Base-by-base conservation (phyloP, 768 basidiomycete genomes). In the Russula emetica region DNA sequence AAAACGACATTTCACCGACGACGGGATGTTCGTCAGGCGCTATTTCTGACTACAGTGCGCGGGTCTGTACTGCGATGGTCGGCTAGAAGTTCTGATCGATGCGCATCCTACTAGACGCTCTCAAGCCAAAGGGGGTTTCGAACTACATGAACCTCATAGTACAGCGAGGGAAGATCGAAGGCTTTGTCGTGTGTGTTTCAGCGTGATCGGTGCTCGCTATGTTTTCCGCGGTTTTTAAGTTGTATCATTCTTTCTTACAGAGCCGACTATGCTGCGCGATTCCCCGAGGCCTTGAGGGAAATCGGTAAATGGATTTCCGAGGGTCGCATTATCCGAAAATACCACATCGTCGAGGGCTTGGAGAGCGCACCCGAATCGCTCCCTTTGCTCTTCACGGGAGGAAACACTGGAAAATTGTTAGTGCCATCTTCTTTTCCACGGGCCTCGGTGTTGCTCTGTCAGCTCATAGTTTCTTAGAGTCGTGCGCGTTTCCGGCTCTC, bases 11-110 rank as follows among this genome's bases (percentile, higher is more conserved):
- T 5, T 45, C 9, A 47, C 22, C 11, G 13, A 24, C 11, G 13
- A 24, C 13, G n/a, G 11, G 22, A 47, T 47, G 11, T 49, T 66
- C 3, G 38, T 28, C 30, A 90, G 88, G 90, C 58, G 92, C 90
- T 24, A 95, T 97, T 67, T 90, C 93, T 49, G 81, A 82, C 28
- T 95, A 94, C 71, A 91, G 88, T 89, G 66, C 62, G 85, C 73
- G 13, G 11, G 24, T n/a, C 34, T 11, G 11, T 13, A 57, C 1
- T 28, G 45, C 11, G n/a, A 5, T 24, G 50, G 9, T 22, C 11
- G 6, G 22, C 40, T 2, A 18, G 26, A 24, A 24, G 20, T 16
- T 26, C 4, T 42, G 13, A 30, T 28, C n/a, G 5, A 38, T 34
- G 16, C 20, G 18, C 18, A 10, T 38, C 36, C 16, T 40, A 40